Evolutionary conservation across 1,284 basidiomycete species (phyloP), one percentile per base, ranked within the genome.

Genomic region (Malassezia restricta): DNA sequence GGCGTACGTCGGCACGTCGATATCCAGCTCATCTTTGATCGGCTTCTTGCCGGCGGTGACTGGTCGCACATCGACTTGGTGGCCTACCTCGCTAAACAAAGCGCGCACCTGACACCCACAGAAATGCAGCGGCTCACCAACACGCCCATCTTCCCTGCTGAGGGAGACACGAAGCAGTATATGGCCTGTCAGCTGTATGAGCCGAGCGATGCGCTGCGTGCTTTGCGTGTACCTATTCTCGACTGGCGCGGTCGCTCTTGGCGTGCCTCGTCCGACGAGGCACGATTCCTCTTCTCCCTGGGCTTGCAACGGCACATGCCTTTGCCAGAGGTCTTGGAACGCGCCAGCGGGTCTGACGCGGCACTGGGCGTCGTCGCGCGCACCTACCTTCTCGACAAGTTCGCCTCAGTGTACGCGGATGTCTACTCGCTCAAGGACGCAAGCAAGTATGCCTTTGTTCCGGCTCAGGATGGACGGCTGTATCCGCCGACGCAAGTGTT

Each of bases 1-100:
- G 90, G 88, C 8, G 87, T 96, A 8, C 80, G 89, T 20, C 86
- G 84, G 64, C 91, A 95, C 62, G 89, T 96, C 9, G 87, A 73
- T 49, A 61, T 74, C 39, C 75, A 76, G 57, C 65, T 76, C 54
- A 70, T 77, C 50, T 76, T 77, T 50, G 72, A 74, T 28, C 68
- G 76, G 11, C 63, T 77, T 8, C 57, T 77, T 11, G 74, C 72
- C 1, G 71, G 64, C 8, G 76, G 76, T 30, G 70, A 70, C 31
- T 76, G 76, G 76, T 71, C 71, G 2, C 74, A 76, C 51, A 66
- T 73, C 29, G 75, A 76, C 40, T 59, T 76, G 9, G 50, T 75
- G n/a, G 53, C 54, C 5, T 74, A 75, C 69, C 80, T 96, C 6
- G 86, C 87, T n/a, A 84, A 85, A 5, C 86, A 94, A 8, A 82